Base-by-base conservation (phyloP, 805 yeast genomes). In the Ogataea wickerhamii region DNA sequence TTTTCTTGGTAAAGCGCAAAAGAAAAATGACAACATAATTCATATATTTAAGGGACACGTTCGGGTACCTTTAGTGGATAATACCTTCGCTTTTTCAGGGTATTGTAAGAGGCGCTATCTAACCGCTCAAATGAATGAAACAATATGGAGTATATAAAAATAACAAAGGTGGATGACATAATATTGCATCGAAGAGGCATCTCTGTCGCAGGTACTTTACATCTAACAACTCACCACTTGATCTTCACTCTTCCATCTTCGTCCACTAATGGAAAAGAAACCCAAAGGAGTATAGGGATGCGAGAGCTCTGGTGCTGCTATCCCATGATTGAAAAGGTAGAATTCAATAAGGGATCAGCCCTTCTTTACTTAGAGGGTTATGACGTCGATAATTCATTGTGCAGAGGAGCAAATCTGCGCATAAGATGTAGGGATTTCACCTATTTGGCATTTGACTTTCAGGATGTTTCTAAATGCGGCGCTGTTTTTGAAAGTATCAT, bases 301-400 rank as follows among this genome's bases (percentile, higher is more conserved):
- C 67, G 78, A 40, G 98, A 93, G 58, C 75, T 87, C 21, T 93
- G 98, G 98, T 73, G 87, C 21, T 83, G 95, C 42, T 91, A 87
- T 60, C 96, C 97, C 1, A 76, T 88, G 45, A 79, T 89, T 22
- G 81, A 77, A 33, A 69, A 68, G 32, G 77, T 82, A 1, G 74
- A 73, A 48, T 71, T 76, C 57, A 65, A 74, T 44, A 60, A 74
- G 45, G 79, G 89, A 45, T 59, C 82, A 37, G 65, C 79, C 47
- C 52, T 59, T 36, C 20, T 57, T 23, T 47, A 42, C 44, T 22
- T 44, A 10, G 38, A 37, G 23, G 52, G 47, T 7, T 32, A 44
- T 2, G 51, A 49, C 10, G 31, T 44, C 18, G 37, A 45, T 25
- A 45, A 47, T n/a, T 38, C 28, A 12, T 32, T 51, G 23, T 49